Evolutionary conservation across 75 land plant species (phyloP).

Genomic region (Cryptomeria japonica): DNA sequence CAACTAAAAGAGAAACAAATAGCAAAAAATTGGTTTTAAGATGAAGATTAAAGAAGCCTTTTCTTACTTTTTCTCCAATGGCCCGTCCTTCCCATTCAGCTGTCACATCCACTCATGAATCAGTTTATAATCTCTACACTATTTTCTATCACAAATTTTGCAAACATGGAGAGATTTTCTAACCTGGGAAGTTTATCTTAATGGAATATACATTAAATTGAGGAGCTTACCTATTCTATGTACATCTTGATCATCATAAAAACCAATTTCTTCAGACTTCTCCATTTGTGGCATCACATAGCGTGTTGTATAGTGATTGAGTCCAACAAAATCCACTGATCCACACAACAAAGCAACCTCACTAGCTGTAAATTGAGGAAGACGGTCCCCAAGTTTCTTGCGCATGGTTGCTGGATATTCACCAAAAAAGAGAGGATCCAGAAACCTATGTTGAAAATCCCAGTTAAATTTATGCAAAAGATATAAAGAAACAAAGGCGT

Average conservation of each 20-base stretch:
- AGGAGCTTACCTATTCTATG: conserved; percentile 51
- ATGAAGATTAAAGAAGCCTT: not conserved
- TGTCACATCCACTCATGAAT: not conserved
- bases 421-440: conserved; percentile 82
- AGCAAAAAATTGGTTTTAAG: not conserved
- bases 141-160: not conserved
- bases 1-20: not conserved
- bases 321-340: conserved; percentile 71
- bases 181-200: not conserved
- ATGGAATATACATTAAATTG: not conserved
- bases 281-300: conserved; percentile 37
- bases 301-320: conserved; percentile 79
- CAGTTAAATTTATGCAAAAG: not conserved
- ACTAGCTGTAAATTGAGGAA: conserved; percentile 68
- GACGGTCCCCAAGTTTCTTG: conserved; percentile 56
- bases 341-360: conserved; percentile 43
- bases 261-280: conserved; percentile 24
- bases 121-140: not conserved
- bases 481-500: not conserved
- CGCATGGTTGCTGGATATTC: conserved; percentile 81
- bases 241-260: conserved; percentile 48
- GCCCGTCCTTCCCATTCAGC: conserved; percentile 21
- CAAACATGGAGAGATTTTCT: not conserved
- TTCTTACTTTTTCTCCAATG: conserved; percentile 26
- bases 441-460: conserved; percentile 43